Percentiles rank a stretch among this genome's conserved stretches.
Evolutionary conservation across 2,329 filamentous ascomycete species (phyloP).

Genomic region (Stemphylium vesicarium): DNA sequence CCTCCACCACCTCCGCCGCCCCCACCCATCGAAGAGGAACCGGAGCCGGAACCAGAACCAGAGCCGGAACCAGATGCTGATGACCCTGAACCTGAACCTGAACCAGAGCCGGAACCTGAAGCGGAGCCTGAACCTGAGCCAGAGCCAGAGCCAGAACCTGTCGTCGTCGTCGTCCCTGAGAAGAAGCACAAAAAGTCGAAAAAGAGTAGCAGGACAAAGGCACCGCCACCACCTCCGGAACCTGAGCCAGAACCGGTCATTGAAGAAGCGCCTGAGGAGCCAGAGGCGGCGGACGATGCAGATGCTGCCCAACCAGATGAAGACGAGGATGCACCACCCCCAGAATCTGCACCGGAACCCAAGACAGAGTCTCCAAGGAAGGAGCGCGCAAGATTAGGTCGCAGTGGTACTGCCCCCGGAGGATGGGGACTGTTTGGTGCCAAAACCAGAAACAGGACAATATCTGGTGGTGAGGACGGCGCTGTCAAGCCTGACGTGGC

Average conservation of each 20-base stretch:
- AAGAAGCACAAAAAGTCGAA: constrained; percentile 33
- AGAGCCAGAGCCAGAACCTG: constrained; percentile 32
- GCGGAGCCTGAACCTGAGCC: constrained; percentile 40
- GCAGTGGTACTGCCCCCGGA: constrained; percentile 63
- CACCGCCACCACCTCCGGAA: constrained; percentile 33
- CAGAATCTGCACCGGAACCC: constrained; percentile 48
- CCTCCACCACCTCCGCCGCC: constrained; percentile 36
- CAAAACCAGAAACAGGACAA: constrained; percentile 50
- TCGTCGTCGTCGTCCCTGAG: constrained; percentile 29
- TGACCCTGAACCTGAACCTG: neutral
- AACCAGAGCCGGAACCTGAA: constrained; percentile 28
- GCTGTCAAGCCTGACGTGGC: constrained; percentile 51
- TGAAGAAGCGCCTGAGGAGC: constrained; percentile 28
- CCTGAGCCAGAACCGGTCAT: constrained; percentile 31
- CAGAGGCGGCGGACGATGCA: constrained; percentile 24
- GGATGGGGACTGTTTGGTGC: constrained; percentile 76
- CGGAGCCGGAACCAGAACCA: constrained; percentile 37
- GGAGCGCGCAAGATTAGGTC: constrained; percentile 77
- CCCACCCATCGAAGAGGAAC: constrained; percentile 33
- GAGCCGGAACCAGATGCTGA: constrained; percentile 31
- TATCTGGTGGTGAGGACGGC: constrained; percentile 40
- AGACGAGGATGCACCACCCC: constrained; percentile 44
- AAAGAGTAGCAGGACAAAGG: constrained; percentile 38
- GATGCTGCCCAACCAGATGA: constrained; percentile 34
- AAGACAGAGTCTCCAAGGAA: constrained; percentile 65